phyloP scores from a whole-genome alignment of 225 moss, liverwort and hornwort genomes.

The Neckera pumila region DNA sequence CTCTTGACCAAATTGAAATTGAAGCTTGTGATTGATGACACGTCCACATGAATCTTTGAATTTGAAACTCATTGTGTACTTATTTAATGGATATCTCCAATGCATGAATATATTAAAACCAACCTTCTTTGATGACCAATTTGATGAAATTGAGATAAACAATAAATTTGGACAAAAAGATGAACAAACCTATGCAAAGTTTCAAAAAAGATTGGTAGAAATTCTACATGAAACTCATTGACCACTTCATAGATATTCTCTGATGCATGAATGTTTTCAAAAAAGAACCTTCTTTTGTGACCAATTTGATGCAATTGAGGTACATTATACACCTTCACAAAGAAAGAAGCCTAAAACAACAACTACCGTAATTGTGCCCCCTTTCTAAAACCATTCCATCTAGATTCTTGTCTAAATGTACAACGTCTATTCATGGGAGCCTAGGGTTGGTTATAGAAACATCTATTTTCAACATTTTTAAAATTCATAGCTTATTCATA shows the following conservation, averaged over 20 bases:
- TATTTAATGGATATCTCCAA: neutral
- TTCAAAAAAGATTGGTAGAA: neutral
- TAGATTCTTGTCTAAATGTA: neutral
- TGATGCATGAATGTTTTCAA: neutral
- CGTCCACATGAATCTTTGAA: neutral
- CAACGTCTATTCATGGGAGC: neutral
- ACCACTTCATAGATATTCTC: neutral
- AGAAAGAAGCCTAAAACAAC: neutral
- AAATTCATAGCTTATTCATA: neutral
- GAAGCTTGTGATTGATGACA: neutral
- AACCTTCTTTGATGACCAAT: neutral
- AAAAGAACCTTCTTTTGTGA: neutral
- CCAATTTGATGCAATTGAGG: neutral
- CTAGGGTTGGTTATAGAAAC: accelerated
- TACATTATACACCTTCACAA: neutral
- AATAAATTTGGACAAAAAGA: neutral
- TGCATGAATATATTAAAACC: neutral
- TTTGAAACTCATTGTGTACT: neutral
- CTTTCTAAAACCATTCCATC: neutral
- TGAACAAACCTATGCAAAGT: neutral
- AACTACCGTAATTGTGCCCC: too few relatives aligned
- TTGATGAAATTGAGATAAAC: neutral
- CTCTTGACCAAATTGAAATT: neutral
- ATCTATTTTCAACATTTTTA: neutral
- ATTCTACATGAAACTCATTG: neutral